Evolutionary conservation across 345 rosid genomes (phyloP), one percentile per base, ranked within the genome.

Genomic region (Syzygium jambos): DNA sequence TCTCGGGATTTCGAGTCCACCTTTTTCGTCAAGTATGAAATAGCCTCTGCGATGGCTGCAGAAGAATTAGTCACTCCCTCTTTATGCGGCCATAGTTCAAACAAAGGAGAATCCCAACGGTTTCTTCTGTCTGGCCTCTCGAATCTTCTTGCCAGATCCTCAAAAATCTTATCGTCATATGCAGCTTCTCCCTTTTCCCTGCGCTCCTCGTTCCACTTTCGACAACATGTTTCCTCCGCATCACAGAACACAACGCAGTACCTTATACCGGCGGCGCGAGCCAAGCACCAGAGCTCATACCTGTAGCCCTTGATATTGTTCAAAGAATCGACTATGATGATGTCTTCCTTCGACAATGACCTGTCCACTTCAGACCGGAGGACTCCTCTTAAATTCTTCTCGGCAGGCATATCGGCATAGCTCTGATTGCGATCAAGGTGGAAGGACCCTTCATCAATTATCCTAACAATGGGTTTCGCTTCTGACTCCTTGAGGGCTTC

Each of bases 351-450:
- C 0, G 98, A 96, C n/a, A 95, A 94, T 25, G 99, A 96, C 89
- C 99, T 95, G 92, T 98, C 99, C 88, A 98, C 99, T 92, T 96
- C 98, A 46, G 99, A 98, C 91, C 99, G 90, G 2, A 98, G 94
- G 51, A 95, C 95, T n/a, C 98, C 99, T 86, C 99, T 92, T 84
- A 98, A 89, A 56, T 94, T 98, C 92, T 98, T 98, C 95, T 98
- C 99, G 4, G 96, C 93, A 15, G 98, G 90, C 97, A 96, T 98
- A 89, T 93, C 90, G 30, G 96, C 98, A 86, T 98, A 98, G 89
- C 96, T 98, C 87, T 95, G 96, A 88, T 95, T 96, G 21, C 98
- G 96, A 85, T 94, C 98, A 55, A 96, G 98, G 92, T 96, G 99
- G 85, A 98, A 95, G 27, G 95, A 95, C 68, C 90, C 90, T 89